Percentiles rank a stretch among this genome's conserved stretches.
These are phyloP conservation scores for Stipa capillata DNA, from an alignment of 176 grass and related monocot species.

Conservation along the genomic window DNA sequence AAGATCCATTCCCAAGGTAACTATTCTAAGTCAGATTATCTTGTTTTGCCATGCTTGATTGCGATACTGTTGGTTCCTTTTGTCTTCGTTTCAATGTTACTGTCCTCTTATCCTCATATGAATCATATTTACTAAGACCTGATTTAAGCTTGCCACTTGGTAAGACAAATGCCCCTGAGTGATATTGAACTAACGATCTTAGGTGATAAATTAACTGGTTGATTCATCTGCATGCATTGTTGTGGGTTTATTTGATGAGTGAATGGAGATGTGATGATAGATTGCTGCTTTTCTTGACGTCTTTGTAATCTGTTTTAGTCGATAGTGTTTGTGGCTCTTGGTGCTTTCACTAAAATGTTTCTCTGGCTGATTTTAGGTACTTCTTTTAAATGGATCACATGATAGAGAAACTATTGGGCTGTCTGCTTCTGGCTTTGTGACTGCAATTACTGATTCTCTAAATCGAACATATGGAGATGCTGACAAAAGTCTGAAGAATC, in stretches of 20 bases:
- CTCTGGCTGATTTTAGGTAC: constrained; percentile 47
- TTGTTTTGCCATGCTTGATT: neutral
- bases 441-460: constrained; percentile 87
- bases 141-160: constrained; percentile 2
- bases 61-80: neutral
- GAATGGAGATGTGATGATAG: neutral
- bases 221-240: neutral
- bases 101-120: neutral
- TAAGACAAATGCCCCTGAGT: neutral
- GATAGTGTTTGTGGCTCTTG: neutral
- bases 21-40: neutral
- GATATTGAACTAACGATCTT: neutral
- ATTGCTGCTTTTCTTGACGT: neutral
- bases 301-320: neutral
- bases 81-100: neutral
- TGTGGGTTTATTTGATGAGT: neutral
- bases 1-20: constrained; percentile 84
- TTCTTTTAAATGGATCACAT: constrained; percentile 89
- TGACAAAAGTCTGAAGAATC: constrained; percentile 73
- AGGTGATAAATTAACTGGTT: neutral
- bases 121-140: neutral
- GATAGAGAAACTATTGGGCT: constrained; percentile 87
- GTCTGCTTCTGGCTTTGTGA: constrained; percentile 76
- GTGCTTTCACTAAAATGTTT: neutral
- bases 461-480: constrained; percentile 76